These are phyloP conservation scores for Pichia sp. DNA, from an alignment of 1,139 yeast species.

Conservation along the genomic window DNA sequence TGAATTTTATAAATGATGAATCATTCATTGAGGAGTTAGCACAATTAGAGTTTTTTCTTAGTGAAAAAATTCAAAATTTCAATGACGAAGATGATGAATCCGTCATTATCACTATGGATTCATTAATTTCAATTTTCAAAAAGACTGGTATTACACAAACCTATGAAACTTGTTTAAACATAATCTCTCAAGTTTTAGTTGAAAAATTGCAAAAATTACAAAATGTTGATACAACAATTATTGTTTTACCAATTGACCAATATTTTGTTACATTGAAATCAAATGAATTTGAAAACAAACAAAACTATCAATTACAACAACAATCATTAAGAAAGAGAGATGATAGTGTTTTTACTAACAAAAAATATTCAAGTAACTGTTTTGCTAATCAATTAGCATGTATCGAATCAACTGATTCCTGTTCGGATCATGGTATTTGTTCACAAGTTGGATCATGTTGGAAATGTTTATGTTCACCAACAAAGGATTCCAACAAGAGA, in stretches of 20 bases:
- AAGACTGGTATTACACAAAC: slow-evolving; percentile 41
- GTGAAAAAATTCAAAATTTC: slow-evolving; percentile 19
- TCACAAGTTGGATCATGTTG: slow-evolving; percentile 40
- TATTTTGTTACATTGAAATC: slow-evolving; percentile 18
- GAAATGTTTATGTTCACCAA: slow-evolving; percentile 53
- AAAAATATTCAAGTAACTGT: slow-evolving; percentile 24
- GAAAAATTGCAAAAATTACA: slow-evolving; percentile 8
- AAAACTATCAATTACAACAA: not conserved
- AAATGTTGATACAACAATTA: slow-evolving; percentile 28
- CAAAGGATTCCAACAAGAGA: slow-evolving; percentile 33
- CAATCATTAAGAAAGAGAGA: slow-evolving; percentile 1
- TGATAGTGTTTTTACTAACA: not conserved
- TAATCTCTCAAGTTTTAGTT: slow-evolving; percentile 33
- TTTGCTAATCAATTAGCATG: slow-evolving; percentile 47
- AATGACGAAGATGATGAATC: slow-evolving; percentile 20
- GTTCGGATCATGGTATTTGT: slow-evolving; percentile 63
- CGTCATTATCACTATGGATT: slow-evolving; percentile 35
- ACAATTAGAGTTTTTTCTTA: slow-evolving; percentile 37
- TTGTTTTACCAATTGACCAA: slow-evolving; percentile 31
- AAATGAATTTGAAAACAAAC: slow-evolving; percentile 2
- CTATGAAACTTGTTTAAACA: slow-evolving; percentile 33
- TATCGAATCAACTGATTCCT: slow-evolving; percentile 44
- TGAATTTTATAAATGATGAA: slow-evolving; percentile 37
- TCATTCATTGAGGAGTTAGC: slow-evolving; percentile 42
- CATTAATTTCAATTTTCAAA: slow-evolving; percentile 37